These are phyloP conservation scores for Vitis rotundifolia DNA, from an alignment of 164 flowering plant species.

Conservation along the genomic window DNA sequence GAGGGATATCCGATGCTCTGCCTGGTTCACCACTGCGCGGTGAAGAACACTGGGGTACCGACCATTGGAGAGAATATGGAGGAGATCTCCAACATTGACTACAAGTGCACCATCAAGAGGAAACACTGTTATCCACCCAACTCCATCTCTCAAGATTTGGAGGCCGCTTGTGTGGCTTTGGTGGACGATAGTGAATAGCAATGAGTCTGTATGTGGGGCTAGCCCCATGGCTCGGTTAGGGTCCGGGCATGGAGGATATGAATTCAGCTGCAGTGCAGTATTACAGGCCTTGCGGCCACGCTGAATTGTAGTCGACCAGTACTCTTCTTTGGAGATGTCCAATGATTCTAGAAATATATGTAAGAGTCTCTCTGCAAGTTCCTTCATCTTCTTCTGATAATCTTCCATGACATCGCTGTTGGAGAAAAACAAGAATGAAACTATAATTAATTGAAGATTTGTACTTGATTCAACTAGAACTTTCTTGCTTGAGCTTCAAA, in stretches of 20 bases:
- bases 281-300: conserved; percentile 1
- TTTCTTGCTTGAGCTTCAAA: neutral
- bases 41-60: conserved; percentile 37
- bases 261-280: conserved; percentile 55
- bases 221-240: conserved; percentile 61
- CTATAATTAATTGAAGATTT: neutral
- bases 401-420: conserved; percentile 47
- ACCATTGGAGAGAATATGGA: conserved; percentile 54
- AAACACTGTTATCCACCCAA: conserved; percentile 47
- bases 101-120: conserved; percentile 42
- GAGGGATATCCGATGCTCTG: conserved; percentile 32
- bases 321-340: conserved; percentile 21
- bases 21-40: conserved; percentile 43
- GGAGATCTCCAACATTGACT: conserved; percentile 59
- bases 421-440: neutral
- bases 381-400: conserved; percentile 53
- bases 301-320: conserved; percentile 2
- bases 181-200: conserved; percentile 55
- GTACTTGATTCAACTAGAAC: neutral
- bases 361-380: conserved; percentile 29
- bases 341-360: conserved; percentile 33
- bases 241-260: conserved; percentile 64
- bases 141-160: conserved; percentile 34
- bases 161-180: conserved; percentile 44
- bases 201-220: conserved; percentile 67